Conservation (phyloP, 164 flowering plant genomes). For the Kingdonia uniflora region DNA sequence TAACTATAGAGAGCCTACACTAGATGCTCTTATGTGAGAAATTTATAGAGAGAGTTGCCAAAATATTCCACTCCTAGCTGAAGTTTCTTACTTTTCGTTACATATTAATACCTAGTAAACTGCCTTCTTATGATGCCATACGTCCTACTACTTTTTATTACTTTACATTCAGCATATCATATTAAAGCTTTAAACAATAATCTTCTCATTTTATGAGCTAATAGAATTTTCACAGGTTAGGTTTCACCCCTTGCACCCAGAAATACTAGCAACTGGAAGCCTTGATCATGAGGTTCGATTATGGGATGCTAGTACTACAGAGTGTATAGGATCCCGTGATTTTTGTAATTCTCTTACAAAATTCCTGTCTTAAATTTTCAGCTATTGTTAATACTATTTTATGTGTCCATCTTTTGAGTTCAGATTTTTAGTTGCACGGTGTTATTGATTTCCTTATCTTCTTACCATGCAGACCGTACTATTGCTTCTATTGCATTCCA, state of each 20-base stretch:
- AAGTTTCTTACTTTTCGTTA: too few relatives aligned
- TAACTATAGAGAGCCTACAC: too few relatives aligned
- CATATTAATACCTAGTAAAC: too few relatives aligned
- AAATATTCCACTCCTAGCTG: too few relatives aligned
- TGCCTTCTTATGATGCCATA: too few relatives aligned
- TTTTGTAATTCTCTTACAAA: constrained; percentile 45
- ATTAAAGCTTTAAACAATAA: not conserved
- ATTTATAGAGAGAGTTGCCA: too few relatives aligned
- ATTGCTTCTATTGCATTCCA: constrained; percentile 98
- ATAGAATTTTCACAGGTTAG: constrained; percentile 54
- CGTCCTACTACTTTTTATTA: not conserved
- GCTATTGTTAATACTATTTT: not conserved
- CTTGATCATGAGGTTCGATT: constrained; percentile 95
- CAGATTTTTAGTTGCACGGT: not conserved
- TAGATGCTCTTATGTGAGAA: too few relatives aligned
- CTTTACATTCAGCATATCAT: not conserved
- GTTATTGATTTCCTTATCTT: not conserved
- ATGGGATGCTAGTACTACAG: constrained; percentile 85
- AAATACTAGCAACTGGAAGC: constrained; percentile 92
- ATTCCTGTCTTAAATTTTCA: too few relatives aligned
- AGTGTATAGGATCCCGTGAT: constrained; percentile 76
- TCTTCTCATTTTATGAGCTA: not conserved
- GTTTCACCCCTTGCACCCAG: constrained; percentile 75
- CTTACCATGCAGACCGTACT: constrained; percentile 59
- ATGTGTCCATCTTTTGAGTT: not conserved